phyloP scores from a whole-genome alignment of 1,284 basidiomycete species.

The Earliella scabrosa region DNA sequence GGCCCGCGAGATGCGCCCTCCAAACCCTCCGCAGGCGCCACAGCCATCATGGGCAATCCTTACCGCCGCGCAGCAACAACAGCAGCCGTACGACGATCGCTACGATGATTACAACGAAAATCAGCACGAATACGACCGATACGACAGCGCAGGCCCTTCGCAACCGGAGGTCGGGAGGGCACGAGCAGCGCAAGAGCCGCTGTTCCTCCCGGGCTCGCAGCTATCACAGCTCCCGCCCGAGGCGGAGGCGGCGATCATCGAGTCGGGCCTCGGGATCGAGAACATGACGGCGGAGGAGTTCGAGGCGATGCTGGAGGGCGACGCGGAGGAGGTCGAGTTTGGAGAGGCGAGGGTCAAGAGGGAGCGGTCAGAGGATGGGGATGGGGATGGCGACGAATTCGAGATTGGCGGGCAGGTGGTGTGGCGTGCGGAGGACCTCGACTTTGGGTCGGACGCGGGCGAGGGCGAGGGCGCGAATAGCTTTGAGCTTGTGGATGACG shows the following conservation, averaged over 20 bases:
- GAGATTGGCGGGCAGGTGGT: slow-evolving; percentile 6
- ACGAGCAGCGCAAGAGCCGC: slow-evolving; percentile 45
- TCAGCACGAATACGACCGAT: not conserved
- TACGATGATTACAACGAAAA: too few relatives aligned
- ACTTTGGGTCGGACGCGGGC: not conserved
- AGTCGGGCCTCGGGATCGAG: slow-evolving; percentile 66
- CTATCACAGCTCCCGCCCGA: slow-evolving; percentile 47
- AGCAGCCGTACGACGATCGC: not conserved
- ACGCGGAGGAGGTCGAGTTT: slow-evolving; percentile 64
- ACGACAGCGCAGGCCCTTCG: slow-evolving; percentile 14
- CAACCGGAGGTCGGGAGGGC: slow-evolving; percentile 3
- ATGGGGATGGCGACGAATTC: slow-evolving; percentile 11
- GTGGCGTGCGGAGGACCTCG: slow-evolving; percentile 12
- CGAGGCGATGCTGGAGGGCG: slow-evolving; percentile 64
- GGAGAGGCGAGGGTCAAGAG: slow-evolving; percentile 29
- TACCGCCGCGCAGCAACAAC: slow-evolving; percentile 16
- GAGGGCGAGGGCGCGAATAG: slow-evolving; percentile 33
- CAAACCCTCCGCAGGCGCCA: slow-evolving; percentile 1
- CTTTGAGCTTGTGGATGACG: slow-evolving; percentile 43
- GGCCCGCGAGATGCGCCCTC: slow-evolving; percentile 23
- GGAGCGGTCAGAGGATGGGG: not conserved
- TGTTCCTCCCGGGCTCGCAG: slow-evolving; percentile 66
- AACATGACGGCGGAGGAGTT: slow-evolving; percentile 67
- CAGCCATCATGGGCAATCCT: slow-evolving; percentile 24
- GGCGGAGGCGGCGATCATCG: slow-evolving; percentile 52